Evolutionary conservation across 352 stramenopile species (phyloP).

Genomic region (Globisporangium sylvaticum): DNA sequence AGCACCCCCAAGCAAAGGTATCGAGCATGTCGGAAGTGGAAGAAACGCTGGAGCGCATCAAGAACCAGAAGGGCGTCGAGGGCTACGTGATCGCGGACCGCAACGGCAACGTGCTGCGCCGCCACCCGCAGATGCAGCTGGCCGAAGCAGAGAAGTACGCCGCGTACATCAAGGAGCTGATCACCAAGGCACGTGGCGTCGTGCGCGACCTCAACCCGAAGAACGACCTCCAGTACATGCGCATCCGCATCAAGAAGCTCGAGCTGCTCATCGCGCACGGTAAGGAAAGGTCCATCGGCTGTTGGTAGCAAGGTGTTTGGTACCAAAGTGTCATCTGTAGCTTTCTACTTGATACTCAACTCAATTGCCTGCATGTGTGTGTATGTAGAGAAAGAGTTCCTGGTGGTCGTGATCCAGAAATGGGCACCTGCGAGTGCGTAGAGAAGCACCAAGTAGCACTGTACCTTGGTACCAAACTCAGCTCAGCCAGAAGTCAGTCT

Average conservation of each 20-base stretch:
- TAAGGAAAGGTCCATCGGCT: constrained; percentile 23
- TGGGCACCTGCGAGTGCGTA: constrained; percentile 66
- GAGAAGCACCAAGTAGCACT: neutral
- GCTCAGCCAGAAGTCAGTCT: neutral
- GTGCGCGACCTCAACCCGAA: constrained; percentile 94
- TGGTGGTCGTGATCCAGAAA: constrained; percentile 93
- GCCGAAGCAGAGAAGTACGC: constrained; percentile 91
- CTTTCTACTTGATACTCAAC: neutral
- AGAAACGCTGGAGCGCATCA: constrained; percentile 94
- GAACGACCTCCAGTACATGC: constrained; percentile 93
- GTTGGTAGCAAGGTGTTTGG: neutral
- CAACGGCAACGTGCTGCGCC: constrained; percentile 86
- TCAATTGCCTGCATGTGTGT: neutral
- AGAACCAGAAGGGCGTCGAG: constrained; percentile 92
- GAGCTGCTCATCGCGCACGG: constrained; percentile 92
- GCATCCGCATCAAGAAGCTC: constrained; percentile 90
- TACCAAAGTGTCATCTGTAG: neutral
- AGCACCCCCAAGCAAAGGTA: neutral
- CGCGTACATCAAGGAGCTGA: constrained; percentile 89
- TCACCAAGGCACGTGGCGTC: constrained; percentile 87
- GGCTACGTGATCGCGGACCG: constrained; percentile 94
- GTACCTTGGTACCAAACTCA: neutral
- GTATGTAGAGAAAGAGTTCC: constrained; percentile 88
- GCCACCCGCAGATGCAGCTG: constrained; percentile 88
- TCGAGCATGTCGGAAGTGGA: constrained; percentile 88